phyloP scores from a whole-genome alignment of 192 early-diverging fungal species.

The Lunasporangiospora selenospora region DNA sequence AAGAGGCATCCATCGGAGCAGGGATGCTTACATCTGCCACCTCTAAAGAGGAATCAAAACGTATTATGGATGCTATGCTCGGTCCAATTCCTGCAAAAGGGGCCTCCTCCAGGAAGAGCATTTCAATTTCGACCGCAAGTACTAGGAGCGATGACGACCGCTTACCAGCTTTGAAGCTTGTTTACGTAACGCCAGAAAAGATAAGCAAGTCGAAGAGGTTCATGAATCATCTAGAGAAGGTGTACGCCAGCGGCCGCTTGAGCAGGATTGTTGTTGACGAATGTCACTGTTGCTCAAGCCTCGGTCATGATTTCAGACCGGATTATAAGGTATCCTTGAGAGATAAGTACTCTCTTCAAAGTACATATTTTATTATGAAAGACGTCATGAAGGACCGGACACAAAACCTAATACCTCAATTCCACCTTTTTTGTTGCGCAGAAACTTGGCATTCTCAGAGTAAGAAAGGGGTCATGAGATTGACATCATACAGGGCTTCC shows the following conservation, averaged over 20 bases:
- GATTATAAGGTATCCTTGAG: constrained; percentile 25
- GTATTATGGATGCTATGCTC: constrained; percentile 66
- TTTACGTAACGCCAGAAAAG: constrained; percentile 92
- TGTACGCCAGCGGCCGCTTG: constrained; percentile 67
- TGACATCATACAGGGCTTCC: too few species aligned
- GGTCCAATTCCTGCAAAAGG: constrained; percentile 33
- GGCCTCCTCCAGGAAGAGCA: constrained; percentile 18
- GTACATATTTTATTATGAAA: not conserved
- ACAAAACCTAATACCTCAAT: too few species aligned
- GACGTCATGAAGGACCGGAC: too few species aligned
- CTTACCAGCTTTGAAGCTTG: constrained; percentile 61
- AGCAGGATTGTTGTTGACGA: constrained; percentile 96
- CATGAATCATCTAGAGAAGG: constrained; percentile 57
- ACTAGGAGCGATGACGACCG: not conserved
- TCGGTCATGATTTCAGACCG: constrained; percentile 97
- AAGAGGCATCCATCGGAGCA: constrained; percentile 49
- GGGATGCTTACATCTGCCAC: constrained; percentile 43
- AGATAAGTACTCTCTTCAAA: not conserved
- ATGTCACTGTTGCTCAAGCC: constrained; percentile 93
- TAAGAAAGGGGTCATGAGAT: too few species aligned
- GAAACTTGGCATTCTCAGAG: constrained; percentile 37
- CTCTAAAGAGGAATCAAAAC: constrained; percentile 51
- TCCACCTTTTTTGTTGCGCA: too few species aligned
- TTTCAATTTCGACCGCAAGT: not conserved
- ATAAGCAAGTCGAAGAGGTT: constrained; percentile 75